Conservation (phyloP, 352 stramenopile species). For the Phytophthora aleatoria region DNA sequence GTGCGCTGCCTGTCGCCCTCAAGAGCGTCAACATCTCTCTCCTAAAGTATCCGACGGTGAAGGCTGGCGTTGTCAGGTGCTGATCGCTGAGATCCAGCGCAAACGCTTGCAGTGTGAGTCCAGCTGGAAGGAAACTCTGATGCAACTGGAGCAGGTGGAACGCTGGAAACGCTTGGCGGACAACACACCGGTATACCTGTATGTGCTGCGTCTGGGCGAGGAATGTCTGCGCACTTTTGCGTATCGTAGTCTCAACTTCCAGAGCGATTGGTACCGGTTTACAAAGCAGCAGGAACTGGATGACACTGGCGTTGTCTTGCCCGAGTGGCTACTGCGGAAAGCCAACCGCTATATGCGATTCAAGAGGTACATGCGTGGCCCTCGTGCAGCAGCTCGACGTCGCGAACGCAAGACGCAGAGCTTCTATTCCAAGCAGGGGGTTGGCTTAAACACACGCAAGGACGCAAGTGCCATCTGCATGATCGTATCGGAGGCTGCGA, state of each 20-base stretch:
- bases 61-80: slow-evolving; percentile 70
- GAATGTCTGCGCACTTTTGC: slow-evolving; percentile 83
- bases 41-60: slow-evolving; percentile 29
- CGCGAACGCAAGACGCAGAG: slow-evolving; percentile 67
- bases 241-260: slow-evolving; percentile 83
- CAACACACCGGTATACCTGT: slow-evolving; percentile 81
- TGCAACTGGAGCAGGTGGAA: slow-evolving; percentile 53
- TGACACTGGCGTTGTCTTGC: slow-evolving; percentile 37
- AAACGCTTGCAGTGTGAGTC: slow-evolving; percentile 64
- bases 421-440: slow-evolving; percentile 74
- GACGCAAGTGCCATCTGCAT: slow-evolving; percentile 69
- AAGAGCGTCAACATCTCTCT: slow-evolving; percentile 58
- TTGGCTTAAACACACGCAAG: slow-evolving; percentile 58
- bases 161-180: slow-evolving; percentile 80
- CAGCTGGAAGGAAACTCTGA: slow-evolving; percentile 71
- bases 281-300: slow-evolving; percentile 59
- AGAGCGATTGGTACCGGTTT: slow-evolving; percentile 64
- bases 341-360: slow-evolving; percentile 84
- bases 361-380: slow-evolving; percentile 82
- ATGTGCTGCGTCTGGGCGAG: slow-evolving; percentile 80
- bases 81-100: slow-evolving; percentile 75
- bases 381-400: slow-evolving; percentile 58
- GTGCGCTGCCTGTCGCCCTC: slow-evolving; percentile 67
- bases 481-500: slow-evolving; percentile 79
- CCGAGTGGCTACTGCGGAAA: slow-evolving; percentile 75